Evolutionary conservation across 208 protist genomes (phyloP), one percentile per base, ranked within the genome.

Genomic region (Crithidia fasciculata): DNA sequence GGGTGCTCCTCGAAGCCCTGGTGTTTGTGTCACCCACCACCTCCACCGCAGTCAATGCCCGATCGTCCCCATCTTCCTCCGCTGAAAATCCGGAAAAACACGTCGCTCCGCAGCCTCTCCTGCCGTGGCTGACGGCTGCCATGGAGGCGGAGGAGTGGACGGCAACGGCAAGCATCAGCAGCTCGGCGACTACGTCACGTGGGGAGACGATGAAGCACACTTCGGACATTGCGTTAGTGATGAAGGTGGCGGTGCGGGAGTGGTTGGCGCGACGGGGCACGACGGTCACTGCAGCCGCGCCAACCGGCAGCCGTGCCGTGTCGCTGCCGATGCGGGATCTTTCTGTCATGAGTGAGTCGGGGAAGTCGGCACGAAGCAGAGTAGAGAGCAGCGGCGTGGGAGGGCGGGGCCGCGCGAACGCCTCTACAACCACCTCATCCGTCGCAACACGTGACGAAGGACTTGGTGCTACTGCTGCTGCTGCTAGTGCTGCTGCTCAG

Each of bases 261-360:
- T 88, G 80, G 83, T 68, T 85, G 39, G 56, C 68, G 45, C 78
- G 83, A 8, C 69, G 86, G 4, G 83, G 77, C 43, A 80, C 74
- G 53, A 87, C 81, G 18, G 83, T 91, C 58, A 75, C 78, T 43
- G 72, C 83, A 2, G 43, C 69, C 36, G 60, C 72, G n/a, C 78
- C 81, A 2, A 67, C 83, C 2, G 86, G 86, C n/a, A 78, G 60
- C 53, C 74, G 72, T 9, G 82, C 78, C 1, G 72, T 69, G 7
- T 15, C 83, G 5, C 39, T 85, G 37, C 72, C 73, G 7, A 55
- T 72, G 54, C 83, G 83, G 36, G 83, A 88, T 61, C 43, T 89
- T 18, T 58, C 45, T 37, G 44, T 47, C n/a, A 58, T 57, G 16
- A 41, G 66, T 28, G 37, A 36, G 18, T 37, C 50, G 28, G 9